Evolutionary conservation across 2,329 filamentous ascomycete genomes (phyloP), one percentile per base, ranked within the genome.

Genomic region (Chrysoporthe deuterocubensis): DNA sequence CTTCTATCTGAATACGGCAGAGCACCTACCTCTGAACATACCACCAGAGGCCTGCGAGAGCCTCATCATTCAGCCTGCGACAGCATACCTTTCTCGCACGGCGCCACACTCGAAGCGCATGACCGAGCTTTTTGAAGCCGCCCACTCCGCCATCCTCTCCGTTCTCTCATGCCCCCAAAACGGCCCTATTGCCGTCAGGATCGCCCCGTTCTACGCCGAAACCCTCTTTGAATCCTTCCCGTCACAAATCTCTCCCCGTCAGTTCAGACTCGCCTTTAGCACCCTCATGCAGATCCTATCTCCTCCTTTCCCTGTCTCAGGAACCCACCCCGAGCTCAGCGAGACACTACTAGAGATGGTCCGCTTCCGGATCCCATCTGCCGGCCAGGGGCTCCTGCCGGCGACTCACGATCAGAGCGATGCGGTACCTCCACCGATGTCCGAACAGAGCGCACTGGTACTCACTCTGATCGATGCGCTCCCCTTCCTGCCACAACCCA

Each of bases 241-340:
- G 0, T 77, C 83, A 1, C 91, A 90, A 68, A 88, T 97, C 26
- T 94, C 92, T 0, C 85, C 92, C 0, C 89, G 94, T 18, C 94
- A 97, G 76, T 97, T 97, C 81, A 88, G 94, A 42, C 84, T 97
- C 11, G 94, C 94, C 13, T 94, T 97, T 82, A 92, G 91, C 76
- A 95, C 93, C 1, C 83, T 97, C 58, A 88, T 97, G 77, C 90
- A 91, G 73, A 90, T 96, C 68, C 89, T 93, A 13, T 90, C 91
- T 2, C 93, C 94, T 2, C 94, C 94, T 0, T 93, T 92, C 48
- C 86, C 89, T 1, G 85, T 96, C 52, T 89, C 91, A 44, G 89
- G 87, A 59, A 85, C 85, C 5, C 90, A 96, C 71, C 92, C 92
- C 0, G 85, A 91, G 67, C 85, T 97, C n/a, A 90, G 92, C 2